Conservation (phyloP, 805 yeast species). For the Saccharomycopsis sp. region DNA sequence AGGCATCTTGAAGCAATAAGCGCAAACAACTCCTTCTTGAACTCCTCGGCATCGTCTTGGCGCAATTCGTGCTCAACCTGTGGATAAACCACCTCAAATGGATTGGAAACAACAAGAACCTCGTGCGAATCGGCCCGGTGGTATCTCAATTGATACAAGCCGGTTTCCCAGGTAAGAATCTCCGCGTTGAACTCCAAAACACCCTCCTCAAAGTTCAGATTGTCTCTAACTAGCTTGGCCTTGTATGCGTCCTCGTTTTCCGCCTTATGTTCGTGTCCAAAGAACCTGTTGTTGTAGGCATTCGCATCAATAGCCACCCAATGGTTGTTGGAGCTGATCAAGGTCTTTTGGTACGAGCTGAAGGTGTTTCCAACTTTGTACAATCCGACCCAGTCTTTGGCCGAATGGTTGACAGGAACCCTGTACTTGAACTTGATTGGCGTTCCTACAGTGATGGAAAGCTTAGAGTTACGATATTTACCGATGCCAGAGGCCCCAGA, state of each 20-base stretch:
- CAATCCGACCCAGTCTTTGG: slow-evolving; percentile 70
- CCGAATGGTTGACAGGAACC: slow-evolving; percentile 42
- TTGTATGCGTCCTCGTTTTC: slow-evolving; percentile 2
- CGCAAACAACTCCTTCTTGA: slow-evolving; percentile 6
- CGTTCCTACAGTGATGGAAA: slow-evolving; percentile 37
- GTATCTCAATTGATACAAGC: slow-evolving; percentile 67
- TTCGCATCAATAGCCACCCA: slow-evolving; percentile 46
- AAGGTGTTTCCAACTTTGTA: slow-evolving; percentile 59
- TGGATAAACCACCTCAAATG: slow-evolving; percentile 52
- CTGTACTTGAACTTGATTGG: slow-evolving; percentile 51
- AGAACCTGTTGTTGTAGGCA: slow-evolving; percentile 28
- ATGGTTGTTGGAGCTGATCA: slow-evolving; percentile 55
- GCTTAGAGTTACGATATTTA: slow-evolving; percentile 17
- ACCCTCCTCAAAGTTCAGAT: slow-evolving; percentile 34
- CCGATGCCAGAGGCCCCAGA: neutral
- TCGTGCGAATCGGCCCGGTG: slow-evolving; percentile 62
- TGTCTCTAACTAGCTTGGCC: slow-evolving; percentile 7
- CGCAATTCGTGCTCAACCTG: slow-evolving; percentile 29
- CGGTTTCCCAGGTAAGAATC: slow-evolving; percentile 55
- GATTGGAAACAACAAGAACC: slow-evolving; percentile 57
- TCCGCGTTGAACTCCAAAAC: slow-evolving; percentile 40
- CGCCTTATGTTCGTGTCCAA: slow-evolving; percentile 18
- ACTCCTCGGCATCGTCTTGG: slow-evolving; percentile 27
- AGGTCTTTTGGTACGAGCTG: slow-evolving; percentile 46
- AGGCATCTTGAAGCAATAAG: slow-evolving; percentile 11